Evolutionary conservation across 768 basidiomycete genomes (phyloP), one percentile per base, ranked within the genome.

Genomic region (Podaxis pistillaris): DNA sequence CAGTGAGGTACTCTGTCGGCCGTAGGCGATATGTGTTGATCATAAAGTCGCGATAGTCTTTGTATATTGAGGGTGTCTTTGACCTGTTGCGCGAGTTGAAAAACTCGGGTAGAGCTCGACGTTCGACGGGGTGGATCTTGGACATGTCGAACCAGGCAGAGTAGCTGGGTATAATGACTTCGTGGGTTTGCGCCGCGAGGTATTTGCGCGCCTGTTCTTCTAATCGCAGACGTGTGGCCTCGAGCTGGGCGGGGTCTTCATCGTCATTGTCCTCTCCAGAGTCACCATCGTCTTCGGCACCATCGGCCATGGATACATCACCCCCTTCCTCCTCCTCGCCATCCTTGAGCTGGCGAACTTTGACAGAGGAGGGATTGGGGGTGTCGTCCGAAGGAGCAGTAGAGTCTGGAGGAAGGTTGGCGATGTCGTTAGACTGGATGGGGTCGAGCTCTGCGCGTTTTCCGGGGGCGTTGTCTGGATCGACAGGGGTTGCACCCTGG

Each of bases 1-100:
- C 93, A 17, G 97, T 99, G 62, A 99, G 83, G 69, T 99, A 99
- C 73, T 99, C 97, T 24, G 84, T 85, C 1, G 97, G 97, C 56
- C 97, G 84, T 41, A 99, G 81, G 56, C 97, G 83, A 75, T 98
- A 98, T 1, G 97, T 95, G 78, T 99, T 98, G 74, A 99, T 87
- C 96, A 99, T 99, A 68, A 99, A 99, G 81, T 99, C 96, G 64
- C 97, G 88, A 71, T 99, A 99, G 73, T 99, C 96, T 75, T 98
- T 98, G 81, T 98, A 99, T 65, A 98, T 94, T 19, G 92, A 83
- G 0, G 97, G 96, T 1, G 96, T 97, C 78, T 99, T 99, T 65
- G 89, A 91, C 60, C 96, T 79, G 74, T 98, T 98, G 58, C 94
- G 83, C 50, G 91, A 92, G 73, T 94, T 95, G 85, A 99, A 99